Conservation (phyloP, 305 asterid species). For the Rubia peregrina region DNA sequence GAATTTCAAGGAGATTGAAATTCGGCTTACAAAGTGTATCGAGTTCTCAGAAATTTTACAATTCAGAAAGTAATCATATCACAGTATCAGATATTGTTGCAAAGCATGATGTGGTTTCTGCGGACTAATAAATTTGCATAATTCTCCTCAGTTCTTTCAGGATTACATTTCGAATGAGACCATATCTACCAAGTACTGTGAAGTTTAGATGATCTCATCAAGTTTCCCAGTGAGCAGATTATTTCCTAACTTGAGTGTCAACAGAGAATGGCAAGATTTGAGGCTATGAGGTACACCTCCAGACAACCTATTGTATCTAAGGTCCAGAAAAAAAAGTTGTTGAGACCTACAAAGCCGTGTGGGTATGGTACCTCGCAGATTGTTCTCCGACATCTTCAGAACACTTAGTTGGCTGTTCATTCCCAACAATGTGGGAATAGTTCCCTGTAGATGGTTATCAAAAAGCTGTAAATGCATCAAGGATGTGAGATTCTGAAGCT, state of each 20-base stretch:
- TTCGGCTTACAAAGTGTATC: too few species aligned
- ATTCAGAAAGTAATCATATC: too few species aligned
- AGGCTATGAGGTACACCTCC: slow-evolving; percentile 71
- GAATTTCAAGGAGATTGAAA: too few species aligned
- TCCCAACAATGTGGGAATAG: slow-evolving; percentile 58
- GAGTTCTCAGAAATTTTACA: too few species aligned
- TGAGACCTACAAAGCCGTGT: slow-evolving; percentile 44
- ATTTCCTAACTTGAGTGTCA: slow-evolving; percentile 70
- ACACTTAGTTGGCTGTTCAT: slow-evolving; percentile 45
- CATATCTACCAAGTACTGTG: too few species aligned
- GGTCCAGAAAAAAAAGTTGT: slow-evolving; percentile 51
- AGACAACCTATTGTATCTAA: slow-evolving; percentile 47
- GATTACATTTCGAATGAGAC: too few species aligned
- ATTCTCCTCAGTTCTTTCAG: too few species aligned
- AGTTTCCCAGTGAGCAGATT: slow-evolving; percentile 61
- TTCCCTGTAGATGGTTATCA: slow-evolving; percentile 52
- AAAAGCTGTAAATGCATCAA: slow-evolving; percentile 63
- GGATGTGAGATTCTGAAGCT: slow-evolving; percentile 50
- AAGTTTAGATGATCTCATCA: too few species aligned
- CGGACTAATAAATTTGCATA: too few species aligned
- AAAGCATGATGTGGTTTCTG: too few species aligned
- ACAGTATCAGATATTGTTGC: too few species aligned
- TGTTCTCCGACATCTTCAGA: slow-evolving; percentile 61
- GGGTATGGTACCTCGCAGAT: slow-evolving; percentile 63
- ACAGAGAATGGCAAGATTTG: slow-evolving; percentile 62